These are phyloP conservation scores for Chlorella vulgaris DNA, from an alignment of 139 green algal species.

Conservation along the genomic window DNA sequence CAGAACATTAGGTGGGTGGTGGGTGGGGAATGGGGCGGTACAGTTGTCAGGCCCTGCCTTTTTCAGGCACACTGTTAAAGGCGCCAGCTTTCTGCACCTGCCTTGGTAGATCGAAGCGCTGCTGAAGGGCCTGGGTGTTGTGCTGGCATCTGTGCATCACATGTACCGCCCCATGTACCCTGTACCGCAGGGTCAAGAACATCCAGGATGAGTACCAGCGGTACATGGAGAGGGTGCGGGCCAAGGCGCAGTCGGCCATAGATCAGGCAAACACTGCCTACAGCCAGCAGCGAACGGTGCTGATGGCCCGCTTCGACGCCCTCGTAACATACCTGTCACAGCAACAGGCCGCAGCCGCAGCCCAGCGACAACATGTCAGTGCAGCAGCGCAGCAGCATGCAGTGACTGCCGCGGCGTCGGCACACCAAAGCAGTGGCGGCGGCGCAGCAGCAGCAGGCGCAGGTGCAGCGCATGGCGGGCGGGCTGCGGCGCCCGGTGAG, in stretches of 20 bases:
- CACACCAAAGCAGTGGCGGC: background rate
- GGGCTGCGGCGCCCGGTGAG: slow-evolving; percentile 12
- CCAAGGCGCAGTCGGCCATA: slow-evolving; percentile 79
- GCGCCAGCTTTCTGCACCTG: too few relatives aligned
- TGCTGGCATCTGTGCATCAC: too few relatives aligned
- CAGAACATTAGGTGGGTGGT: slow-evolving; percentile 66
- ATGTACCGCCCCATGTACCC: too few relatives aligned
- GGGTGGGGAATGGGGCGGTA: background rate
- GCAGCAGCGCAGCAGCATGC: slow-evolving; percentile 17
- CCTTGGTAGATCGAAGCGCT: too few relatives aligned
- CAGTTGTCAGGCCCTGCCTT: too few relatives aligned
- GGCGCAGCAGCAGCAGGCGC: slow-evolving; percentile 11
- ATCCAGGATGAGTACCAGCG: slow-evolving; percentile 87
- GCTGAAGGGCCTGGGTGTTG: too few relatives aligned
- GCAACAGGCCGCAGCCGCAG: slow-evolving; percentile 31
- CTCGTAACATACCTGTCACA: slow-evolving; percentile 71
- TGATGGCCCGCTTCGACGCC: slow-evolving; percentile 68
- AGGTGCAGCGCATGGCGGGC: slow-evolving; percentile 8
- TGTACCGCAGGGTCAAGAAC: slow-evolving; percentile 54
- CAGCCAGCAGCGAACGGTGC: slow-evolving; percentile 59
- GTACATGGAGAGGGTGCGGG: slow-evolving; percentile 85
- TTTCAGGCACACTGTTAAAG: too few relatives aligned
- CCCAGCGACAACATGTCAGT: slow-evolving; percentile 10
- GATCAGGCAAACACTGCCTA: slow-evolving; percentile 82
- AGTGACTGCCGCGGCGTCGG: background rate